Percentiles rank a stretch among this genome's conserved stretches.
Conservation (phyloP, 345 rosid species). For the Dovyalis caffra region DNA sequence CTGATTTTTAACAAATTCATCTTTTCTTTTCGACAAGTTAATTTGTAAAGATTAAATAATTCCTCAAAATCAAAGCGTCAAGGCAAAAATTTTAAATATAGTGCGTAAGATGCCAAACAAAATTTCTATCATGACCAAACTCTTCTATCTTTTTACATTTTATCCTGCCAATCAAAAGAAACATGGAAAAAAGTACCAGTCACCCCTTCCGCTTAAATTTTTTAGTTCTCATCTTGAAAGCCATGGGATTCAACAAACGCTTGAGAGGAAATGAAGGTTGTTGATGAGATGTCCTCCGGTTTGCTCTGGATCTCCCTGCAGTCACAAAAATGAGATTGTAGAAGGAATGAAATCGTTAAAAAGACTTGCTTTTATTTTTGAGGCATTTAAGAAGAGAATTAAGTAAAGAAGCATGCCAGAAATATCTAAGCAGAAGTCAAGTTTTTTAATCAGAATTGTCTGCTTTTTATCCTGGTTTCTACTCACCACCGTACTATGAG, state of each 20-base stretch:
- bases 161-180: neutral
- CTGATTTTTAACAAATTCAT: neutral
- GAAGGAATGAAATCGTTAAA: neutral
- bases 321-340: neutral
- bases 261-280: slow-evolving; percentile 34
- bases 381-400: no score
- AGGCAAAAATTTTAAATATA: neutral
- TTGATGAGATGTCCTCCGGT: slow-evolving; percentile 23
- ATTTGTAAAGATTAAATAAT: neutral
- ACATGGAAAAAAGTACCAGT: neutral
- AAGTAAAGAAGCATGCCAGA: no score
- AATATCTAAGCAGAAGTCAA: neutral
- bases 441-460: neutral
- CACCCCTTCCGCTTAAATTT: slow-evolving; percentile 16
- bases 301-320: slow-evolving; percentile 43
- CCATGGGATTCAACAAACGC: slow-evolving; percentile 38
- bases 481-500: neutral
- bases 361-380: no score
- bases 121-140: neutral
- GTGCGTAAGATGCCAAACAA: neutral
- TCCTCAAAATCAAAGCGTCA: neutral
- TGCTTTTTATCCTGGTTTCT: neutral
- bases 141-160: neutral
- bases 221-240: slow-evolving; percentile 42
- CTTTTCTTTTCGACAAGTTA: neutral